Base-by-base conservation (phyloP, 306 rosid species). In the Sicyos edulis region DNA sequence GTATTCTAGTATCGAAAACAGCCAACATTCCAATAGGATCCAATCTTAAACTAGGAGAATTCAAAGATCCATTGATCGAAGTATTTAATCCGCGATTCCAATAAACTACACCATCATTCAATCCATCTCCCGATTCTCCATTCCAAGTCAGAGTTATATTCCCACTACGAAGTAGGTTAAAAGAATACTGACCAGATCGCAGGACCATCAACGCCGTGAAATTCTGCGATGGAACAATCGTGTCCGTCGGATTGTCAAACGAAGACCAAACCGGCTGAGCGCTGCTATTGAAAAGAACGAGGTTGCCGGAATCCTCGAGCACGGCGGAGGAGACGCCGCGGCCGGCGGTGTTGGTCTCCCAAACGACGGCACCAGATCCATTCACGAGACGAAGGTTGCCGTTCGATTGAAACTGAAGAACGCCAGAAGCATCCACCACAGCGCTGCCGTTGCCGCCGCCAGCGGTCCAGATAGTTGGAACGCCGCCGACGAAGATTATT, bases 61-160 rank as follows among this genome's bases (percentile, higher is more conserved):
- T 74, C 66, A 88, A 67, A 70, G 62, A 83, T 1, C 2, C 67
- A 50, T 78, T 56, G 54, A 80, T 71, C 4, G 97, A 79, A 4
- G 92, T 82, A 72, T 81, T 88, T 77, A 82, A 65, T 10, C 88
- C 91, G 32, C 77, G 84, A 59, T 70, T 85, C 91, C 89, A 91
- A 54, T 80, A 91, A 9, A 4, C 3, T 10, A 77, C 72, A 63
- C 71, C 55, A 63, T 73, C 55, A 53, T 53, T n/a, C 56, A 8
- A 8, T 60, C 12, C 66, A 29, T 60, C 21, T 15, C 44, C n/a
- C n/a, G n/a, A n/a, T n/a, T n/a, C n/a, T n/a, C 29, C 66, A 54
- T 88, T 83, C 96, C 96, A 91, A n/a, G 6, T 22, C 5, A 91
- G 82, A 2, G 89, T 78, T 21, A 84, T 76, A 57, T 87, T 91